These are phyloP conservation scores for Phyllostachys edulis DNA, from an alignment of 176 grass and related monocot species.

Conservation along the genomic window DNA sequence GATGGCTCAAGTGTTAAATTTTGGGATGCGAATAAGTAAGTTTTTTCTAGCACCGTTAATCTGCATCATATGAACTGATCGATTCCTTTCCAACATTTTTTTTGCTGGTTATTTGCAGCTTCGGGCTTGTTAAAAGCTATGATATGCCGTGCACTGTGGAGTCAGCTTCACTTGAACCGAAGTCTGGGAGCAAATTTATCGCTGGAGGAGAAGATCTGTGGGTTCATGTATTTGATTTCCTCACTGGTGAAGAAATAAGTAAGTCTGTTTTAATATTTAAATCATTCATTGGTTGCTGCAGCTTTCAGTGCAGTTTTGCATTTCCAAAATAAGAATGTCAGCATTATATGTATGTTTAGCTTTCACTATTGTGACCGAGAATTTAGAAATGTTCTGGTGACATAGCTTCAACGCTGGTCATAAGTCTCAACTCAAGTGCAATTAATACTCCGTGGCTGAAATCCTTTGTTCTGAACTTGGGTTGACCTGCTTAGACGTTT, in stretches of 20 bases:
- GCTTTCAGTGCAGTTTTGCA: background rate
- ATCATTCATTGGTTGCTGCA: background rate
- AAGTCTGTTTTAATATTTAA: constrained; percentile 24
- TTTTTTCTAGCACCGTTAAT: constrained; percentile 8
- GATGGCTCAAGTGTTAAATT: constrained; percentile 94
- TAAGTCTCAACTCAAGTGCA: background rate
- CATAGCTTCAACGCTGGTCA: background rate
- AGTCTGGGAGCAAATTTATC: constrained; percentile 77
- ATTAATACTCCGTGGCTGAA: background rate
- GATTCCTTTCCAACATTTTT: background rate
- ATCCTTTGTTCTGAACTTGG: background rate
- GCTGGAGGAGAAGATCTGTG: constrained; percentile 98
- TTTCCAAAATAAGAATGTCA: background rate
- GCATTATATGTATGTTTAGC: background rate
- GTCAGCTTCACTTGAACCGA: constrained; percentile 94
- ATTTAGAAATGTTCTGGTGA: background rate
- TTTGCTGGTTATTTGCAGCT: constrained; percentile 54
- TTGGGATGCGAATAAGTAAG: constrained; percentile 94
- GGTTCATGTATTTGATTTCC: constrained; percentile 91
- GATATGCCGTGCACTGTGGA: constrained; percentile 90
- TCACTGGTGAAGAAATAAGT: constrained; percentile 95
- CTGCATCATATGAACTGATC: background rate
- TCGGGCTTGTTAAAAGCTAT: constrained; percentile 95
- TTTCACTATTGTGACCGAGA: background rate
- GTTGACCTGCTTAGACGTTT: background rate